Evolutionary conservation across 768 basidiomycete species (phyloP).

Genomic region (Podaxis carcinomalis): DNA sequence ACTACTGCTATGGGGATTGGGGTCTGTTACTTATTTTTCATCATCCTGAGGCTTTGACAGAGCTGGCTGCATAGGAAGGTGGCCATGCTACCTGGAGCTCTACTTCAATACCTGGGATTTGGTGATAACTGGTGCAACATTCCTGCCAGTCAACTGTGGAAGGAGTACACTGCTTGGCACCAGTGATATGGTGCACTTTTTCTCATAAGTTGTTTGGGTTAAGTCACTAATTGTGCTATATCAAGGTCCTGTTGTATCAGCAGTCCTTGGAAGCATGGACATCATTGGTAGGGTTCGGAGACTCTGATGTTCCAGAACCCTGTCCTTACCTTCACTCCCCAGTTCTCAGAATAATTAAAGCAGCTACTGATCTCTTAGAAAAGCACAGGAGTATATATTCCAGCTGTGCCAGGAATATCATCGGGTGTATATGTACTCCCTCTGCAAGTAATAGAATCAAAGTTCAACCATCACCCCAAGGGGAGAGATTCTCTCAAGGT

Average conservation of each 20-base stretch:
- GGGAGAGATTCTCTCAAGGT: slow-evolving; percentile 25
- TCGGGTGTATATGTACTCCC: slow-evolving; percentile 13
- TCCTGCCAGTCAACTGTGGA: neutral
- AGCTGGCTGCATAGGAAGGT: neutral
- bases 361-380: slow-evolving; percentile 27
- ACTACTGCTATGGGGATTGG: neutral
- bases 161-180: neutral
- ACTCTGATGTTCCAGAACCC: neutral
- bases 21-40: neutral
- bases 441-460: neutral
- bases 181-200: neutral
- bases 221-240: too few species aligned
- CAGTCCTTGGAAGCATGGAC: neutral
- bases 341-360: slow-evolving; percentile 24
- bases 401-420: slow-evolving; percentile 25
- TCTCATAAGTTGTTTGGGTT: too few species aligned
- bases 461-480: neutral
- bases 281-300: neutral
- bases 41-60: neutral
- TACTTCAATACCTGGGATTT: neutral
- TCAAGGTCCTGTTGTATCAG: neutral
- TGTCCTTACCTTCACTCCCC: neutral
- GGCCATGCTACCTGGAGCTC: neutral
- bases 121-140: neutral
- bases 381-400: slow-evolving; percentile 28